Percentiles rank a stretch among this genome's conserved stretches.
Conservation (phyloP, 306 rosid species). For the Prunus salicina region DNA sequence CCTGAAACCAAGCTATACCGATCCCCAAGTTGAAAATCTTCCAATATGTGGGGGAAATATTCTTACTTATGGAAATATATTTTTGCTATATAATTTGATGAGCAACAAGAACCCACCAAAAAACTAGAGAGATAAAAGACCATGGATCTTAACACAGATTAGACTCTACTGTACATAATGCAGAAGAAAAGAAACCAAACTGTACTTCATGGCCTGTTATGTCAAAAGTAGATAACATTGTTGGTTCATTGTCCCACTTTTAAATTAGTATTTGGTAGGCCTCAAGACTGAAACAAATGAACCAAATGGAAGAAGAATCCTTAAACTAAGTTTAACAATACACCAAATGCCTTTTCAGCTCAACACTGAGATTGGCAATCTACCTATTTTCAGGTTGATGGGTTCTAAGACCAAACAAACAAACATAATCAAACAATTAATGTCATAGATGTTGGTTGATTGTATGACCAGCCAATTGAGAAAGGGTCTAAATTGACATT, state of each 20-base stretch:
- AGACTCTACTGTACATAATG: background rate
- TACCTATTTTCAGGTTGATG: background rate
- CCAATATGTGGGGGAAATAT: constrained; percentile 6
- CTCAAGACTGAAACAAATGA: constrained; percentile 3
- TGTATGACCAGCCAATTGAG: background rate
- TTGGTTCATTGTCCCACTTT: background rate
- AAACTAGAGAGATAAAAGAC: background rate
- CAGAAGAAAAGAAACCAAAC: background rate
- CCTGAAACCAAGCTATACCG: background rate
- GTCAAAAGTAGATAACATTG: background rate
- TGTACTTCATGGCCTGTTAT: background rate
- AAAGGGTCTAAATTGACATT: background rate
- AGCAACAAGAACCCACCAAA: background rate
- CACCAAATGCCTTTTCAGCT: background rate
- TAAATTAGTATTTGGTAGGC: background rate
- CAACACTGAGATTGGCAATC: background rate
- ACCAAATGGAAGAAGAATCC: background rate
- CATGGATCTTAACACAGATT: too few relatives aligned
- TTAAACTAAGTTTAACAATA: constrained; percentile 6
- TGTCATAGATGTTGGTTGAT: background rate
- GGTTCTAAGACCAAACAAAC: constrained; percentile 9
- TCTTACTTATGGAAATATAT: too few relatives aligned
- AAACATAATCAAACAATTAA: constrained; percentile 11
- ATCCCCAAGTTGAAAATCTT: background rate
- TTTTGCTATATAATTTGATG: background rate